Evolutionary conservation across 2,329 filamentous ascomycete genomes (phyloP), one percentile per base, ranked within the genome.

Genomic region (Aureobasidium sp.): DNA sequence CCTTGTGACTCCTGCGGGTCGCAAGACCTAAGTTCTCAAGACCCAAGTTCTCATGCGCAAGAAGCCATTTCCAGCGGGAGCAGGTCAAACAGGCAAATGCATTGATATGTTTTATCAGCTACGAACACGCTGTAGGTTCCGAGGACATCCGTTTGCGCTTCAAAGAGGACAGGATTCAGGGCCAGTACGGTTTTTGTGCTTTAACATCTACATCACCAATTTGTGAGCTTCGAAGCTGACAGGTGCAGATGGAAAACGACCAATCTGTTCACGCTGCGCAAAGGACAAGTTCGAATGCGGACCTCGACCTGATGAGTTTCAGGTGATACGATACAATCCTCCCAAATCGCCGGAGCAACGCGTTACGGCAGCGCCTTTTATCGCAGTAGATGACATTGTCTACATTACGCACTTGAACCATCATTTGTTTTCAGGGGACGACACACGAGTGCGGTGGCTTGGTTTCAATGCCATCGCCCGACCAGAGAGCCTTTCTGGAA

Each of bases 231-330:
- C 16, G 17, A 14, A 14, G 4, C n/a, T 44, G 16, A 44, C 17
- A 6, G 16, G 14, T 14, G 14, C 16, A 44, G 40, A 44, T 25
- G 40, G 25, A 16, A 21, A 10, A 34, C 27, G 41, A 12, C 41
- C 41, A 4, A 19, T 32, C 11, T 32, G 41, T 22, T 45, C 19
- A 8, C 41, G 41, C 27, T 45, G 41, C 17, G 17, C 6, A 32
- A 45, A 45, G 32, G 41, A 45, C 41, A 32, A 45, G 41, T 45
- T 45, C 6, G 41, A 45, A n/a, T 45, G 41, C 12, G 27, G 17
- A 11, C 27, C 17, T 16, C 27, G 6, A 17, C 24, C 41, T 19
- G 27, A 45, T 14, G 25, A 45, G 3, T 32, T 45, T 5, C 27
- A 22, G 17, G 41, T 45, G n/a, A 45, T 34, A 3, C 17, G 32